Evolutionary conservation across 108 stramenopile species (phyloP), one percentile per base, ranked within the genome.

Genomic region (Pseudonitzschia multistriata): DNA sequence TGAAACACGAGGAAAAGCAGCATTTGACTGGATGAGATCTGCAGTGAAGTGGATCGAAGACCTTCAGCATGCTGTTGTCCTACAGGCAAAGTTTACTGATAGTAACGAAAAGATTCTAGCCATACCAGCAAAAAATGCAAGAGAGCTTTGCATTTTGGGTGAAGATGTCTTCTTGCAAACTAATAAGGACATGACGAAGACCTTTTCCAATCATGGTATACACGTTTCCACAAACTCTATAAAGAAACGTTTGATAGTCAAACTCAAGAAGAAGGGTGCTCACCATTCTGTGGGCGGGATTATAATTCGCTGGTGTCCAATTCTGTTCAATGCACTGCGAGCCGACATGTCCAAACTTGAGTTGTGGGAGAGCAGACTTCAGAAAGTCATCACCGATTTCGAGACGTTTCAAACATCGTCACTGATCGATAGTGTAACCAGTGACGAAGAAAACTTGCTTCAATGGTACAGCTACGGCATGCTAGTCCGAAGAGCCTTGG

Each of bases 11-110:
- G 89, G 88, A 40, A 93, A 87, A 60, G 78, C 79, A 39, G 75
- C 87, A 0, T 85, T 88, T 56, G 76, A 81, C n/a, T 93, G 92
- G 92, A 84, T 93, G 30, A 34, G 68, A 25, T 62, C 68, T n/a
- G 75, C 87, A 1, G 81, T 85, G 27, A 35, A 62, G 30, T 93
- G 92, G 92, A 86, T 93, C 21, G 82, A 86, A 19, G 53, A 66
- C 6, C 45, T 89, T 17, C 56, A 62, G 33, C 56, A 71, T 55
- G 77, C 67, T 3, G 80, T 89, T 17, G 65, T 71, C 33, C 31
- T 37, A 2, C 42, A 64, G 28, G 5, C 40, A 21, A 40, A 64
- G 13, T 64, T 64, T 28, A 64, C 42, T 5, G n/a, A 64, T 24
- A 47, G 63, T 5, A 39, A 76, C 17, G 49, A 65, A 39, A 66